phyloP scores from a whole-genome alignment of 2,329 filamentous ascomycete species.

The Colletotrichum sp. region DNA sequence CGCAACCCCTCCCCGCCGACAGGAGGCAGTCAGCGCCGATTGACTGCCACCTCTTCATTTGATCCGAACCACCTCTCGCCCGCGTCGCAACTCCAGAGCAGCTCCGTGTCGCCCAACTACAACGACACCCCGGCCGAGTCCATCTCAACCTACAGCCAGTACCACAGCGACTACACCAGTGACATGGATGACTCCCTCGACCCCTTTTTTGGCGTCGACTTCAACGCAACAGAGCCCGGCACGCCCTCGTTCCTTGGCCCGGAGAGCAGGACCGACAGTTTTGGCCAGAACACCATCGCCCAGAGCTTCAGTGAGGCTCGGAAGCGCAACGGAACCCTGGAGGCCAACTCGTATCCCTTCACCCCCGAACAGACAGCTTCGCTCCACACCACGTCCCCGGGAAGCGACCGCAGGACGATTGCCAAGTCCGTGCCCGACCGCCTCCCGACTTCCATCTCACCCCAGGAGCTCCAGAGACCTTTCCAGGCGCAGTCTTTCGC shows the following conservation, averaged over 20 bases:
- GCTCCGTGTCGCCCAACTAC: slow-evolving; percentile 42
- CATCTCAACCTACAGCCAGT: slow-evolving; percentile 47
- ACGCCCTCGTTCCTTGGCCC: slow-evolving; percentile 50
- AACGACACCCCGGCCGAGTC: slow-evolving; percentile 52
- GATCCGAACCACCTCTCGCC: slow-evolving; percentile 46
- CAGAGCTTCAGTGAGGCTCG: not conserved
- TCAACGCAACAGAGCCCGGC: slow-evolving; percentile 44
- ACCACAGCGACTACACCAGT: slow-evolving; percentile 52
- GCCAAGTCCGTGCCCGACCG: slow-evolving; percentile 23
- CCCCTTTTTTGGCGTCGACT: slow-evolving; percentile 56
- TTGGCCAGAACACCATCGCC: slow-evolving; percentile 12
- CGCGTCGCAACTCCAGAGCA: slow-evolving; percentile 45
- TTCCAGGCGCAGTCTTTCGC: slow-evolving; percentile 37
- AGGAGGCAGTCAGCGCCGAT: slow-evolving; percentile 22
- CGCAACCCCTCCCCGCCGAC: slow-evolving; percentile 32
- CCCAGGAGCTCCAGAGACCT: slow-evolving; percentile 45
- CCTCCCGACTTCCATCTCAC: slow-evolving; percentile 42
- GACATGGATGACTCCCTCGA: slow-evolving; percentile 50
- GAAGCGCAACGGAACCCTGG: slow-evolving; percentile 15
- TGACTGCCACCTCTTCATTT: slow-evolving; percentile 36
- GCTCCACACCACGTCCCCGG: slow-evolving; percentile 48
- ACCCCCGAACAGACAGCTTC: slow-evolving; percentile 59
- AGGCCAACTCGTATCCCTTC: slow-evolving; percentile 44
- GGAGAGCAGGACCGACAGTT: slow-evolving; percentile 20
- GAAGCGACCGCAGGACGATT: slow-evolving; percentile 34